Conservation (phyloP, 768 basidiomycete species). For the Collybiopsis confluens region DNA sequence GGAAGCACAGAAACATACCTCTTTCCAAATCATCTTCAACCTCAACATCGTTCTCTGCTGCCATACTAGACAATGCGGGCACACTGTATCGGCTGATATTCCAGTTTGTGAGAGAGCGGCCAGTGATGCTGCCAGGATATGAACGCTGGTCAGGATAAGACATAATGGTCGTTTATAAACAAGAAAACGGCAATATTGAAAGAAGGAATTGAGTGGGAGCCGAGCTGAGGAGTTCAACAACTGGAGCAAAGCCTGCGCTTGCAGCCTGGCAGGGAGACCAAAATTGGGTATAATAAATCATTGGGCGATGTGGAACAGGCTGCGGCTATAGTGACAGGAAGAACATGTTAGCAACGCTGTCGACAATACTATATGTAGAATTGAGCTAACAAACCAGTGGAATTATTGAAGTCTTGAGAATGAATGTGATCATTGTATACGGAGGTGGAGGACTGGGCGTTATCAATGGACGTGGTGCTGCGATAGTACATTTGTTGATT, state of each 20-base stretch:
- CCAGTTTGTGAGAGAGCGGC: conserved; percentile 80
- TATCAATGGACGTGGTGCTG: too few species aligned
- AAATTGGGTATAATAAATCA: too few species aligned
- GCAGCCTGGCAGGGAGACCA: conserved; percentile 24
- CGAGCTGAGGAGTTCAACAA: conserved; percentile 12
- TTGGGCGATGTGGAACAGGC: too few species aligned
- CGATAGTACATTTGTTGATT: too few species aligned
- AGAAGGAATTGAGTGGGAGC: conserved; percentile 4
- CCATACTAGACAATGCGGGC: conserved; percentile 94
- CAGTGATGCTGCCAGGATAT: conserved; percentile 62
- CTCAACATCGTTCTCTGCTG: conserved; percentile 97
- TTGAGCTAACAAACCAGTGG: too few species aligned
- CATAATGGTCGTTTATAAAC: conserved; percentile 40
- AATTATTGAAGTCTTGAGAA: too few species aligned
- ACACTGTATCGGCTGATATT: conserved; percentile 97
- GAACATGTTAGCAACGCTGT: too few species aligned
- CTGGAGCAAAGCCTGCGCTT: conserved; percentile 43
- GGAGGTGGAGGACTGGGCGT: too few species aligned
- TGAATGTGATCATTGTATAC: too few species aligned
- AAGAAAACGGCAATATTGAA: conserved; percentile 19
- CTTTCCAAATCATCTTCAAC: conserved; percentile 95
- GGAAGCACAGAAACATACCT: conserved; percentile 40
- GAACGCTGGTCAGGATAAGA: conserved; percentile 58
- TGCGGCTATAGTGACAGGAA: too few species aligned
- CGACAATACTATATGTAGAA: too few species aligned